These are phyloP conservation scores for Musa balbisiana DNA, from an alignment of 202 grass and related monocot genomes.

Conservation along the genomic window DNA sequence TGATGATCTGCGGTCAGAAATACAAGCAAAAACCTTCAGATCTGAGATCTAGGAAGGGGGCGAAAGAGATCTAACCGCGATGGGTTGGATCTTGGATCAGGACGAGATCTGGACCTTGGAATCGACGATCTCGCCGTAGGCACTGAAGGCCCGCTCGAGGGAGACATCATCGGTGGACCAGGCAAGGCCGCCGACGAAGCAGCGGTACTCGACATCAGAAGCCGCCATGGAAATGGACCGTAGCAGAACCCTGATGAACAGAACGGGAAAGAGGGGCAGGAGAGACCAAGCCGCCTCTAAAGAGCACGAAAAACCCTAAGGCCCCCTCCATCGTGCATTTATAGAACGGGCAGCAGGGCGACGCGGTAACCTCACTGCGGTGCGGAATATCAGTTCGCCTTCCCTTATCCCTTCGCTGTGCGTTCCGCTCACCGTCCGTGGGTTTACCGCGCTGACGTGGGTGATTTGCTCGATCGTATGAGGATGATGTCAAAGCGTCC, in stretches of 20 bases:
- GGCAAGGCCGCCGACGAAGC: conserved; percentile 88
- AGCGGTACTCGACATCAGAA: conserved; percentile 42
- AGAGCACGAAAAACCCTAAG: conserved; percentile 7
- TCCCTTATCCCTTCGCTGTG: not conserved
- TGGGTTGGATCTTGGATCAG: not conserved
- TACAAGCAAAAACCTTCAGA: not conserved
- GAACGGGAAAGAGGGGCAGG: conserved; percentile 14
- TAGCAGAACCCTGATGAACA: not conserved
- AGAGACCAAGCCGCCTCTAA: conserved; percentile 26
- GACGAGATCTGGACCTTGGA: conserved; percentile 50
- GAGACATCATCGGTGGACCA: conserved; percentile 73
- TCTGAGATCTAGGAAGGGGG: not conserved
- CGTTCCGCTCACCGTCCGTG: not conserved
- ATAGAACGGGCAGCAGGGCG: not conserved
- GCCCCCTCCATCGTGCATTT: not conserved
- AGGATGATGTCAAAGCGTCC: no score
- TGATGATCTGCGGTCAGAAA: conserved; percentile 56
- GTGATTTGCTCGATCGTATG: not conserved
- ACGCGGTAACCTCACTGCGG: not conserved
- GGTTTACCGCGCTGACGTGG: no score
- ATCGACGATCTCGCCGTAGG: conserved; percentile 74
- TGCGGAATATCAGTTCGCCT: no score
- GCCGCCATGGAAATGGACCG: conserved; percentile 7
- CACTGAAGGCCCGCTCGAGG: conserved; percentile 60
- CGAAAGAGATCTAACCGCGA: not conserved